A percentile compares a stretch with the other conserved stretches of the same genome.
Conservation (phyloP, 148 eudicot species). For the Rhododendron williamsianum region DNA sequence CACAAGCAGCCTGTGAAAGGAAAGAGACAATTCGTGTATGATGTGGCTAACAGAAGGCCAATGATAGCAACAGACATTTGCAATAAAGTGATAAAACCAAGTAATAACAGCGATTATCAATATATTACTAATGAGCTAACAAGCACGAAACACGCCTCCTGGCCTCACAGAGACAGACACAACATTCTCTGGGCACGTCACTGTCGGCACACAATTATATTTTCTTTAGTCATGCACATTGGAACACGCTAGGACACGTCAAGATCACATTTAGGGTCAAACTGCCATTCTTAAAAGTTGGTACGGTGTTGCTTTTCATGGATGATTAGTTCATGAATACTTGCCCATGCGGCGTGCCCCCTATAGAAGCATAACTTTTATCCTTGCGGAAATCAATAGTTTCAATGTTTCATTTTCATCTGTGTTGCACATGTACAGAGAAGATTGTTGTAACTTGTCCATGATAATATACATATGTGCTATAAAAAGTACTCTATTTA, state of each 20-base stretch:
- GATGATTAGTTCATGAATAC: background rate
- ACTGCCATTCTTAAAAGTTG: background rate
- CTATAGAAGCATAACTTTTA: background rate
- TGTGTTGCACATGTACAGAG: background rate
- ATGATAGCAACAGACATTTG: background rate
- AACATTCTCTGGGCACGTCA: background rate
- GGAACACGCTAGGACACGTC: background rate
- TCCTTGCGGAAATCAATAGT: background rate
- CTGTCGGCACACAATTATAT: background rate
- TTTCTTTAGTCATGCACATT: background rate
- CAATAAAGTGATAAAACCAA: background rate
- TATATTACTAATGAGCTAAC: background rate
- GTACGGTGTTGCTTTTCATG: background rate
- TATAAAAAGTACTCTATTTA: background rate
- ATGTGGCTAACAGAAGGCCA: background rate
- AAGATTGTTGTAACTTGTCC: background rate
- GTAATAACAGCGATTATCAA: background rate
- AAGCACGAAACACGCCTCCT: background rate
- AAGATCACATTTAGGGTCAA: background rate
- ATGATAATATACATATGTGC: background rate
- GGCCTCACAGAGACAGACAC: background rate
- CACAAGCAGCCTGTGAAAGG: conserved; percentile 56
- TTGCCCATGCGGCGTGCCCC: background rate
- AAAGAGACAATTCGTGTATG: background rate
- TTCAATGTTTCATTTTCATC: background rate